These are phyloP conservation scores for Leccinum obscurum DNA, from an alignment of 768 basidiomycete species.

Conservation along the genomic window DNA sequence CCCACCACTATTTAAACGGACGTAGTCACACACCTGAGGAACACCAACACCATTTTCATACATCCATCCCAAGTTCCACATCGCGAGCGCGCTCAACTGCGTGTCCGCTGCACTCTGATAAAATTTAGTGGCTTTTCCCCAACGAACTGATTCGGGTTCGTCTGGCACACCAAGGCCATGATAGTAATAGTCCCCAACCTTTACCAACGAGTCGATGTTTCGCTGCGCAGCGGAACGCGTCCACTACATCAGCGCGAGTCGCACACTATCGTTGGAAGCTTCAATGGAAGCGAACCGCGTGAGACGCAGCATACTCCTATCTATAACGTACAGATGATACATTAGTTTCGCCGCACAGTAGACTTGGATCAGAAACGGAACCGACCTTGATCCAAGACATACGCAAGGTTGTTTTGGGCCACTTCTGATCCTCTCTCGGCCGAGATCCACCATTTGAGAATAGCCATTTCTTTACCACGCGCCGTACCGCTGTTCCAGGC, in stretches of 20 bases:
- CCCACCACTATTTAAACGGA: background rate
- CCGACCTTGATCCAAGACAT: slow-evolving; percentile 86
- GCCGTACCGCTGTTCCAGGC: slow-evolving; percentile 71
- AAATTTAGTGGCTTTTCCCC: slow-evolving; percentile 90
- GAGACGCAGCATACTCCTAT: slow-evolving; percentile 66
- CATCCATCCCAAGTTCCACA: slow-evolving; percentile 99
- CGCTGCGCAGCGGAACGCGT: slow-evolving; percentile 90
- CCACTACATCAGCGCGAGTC: slow-evolving; percentile 89
- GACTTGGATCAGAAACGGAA: slow-evolving; percentile 31
- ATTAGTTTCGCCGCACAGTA: slow-evolving; percentile 31
- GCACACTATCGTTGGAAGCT: slow-evolving; percentile 82
- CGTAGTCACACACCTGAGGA: slow-evolving; percentile 56
- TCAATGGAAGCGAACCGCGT: slow-evolving; percentile 67
- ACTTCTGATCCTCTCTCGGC: slow-evolving; percentile 90
- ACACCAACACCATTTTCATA: slow-evolving; percentile 96
- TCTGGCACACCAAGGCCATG: slow-evolving; percentile 80
- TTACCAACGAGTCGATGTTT: slow-evolving; percentile 95
- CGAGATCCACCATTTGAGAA: slow-evolving; percentile 94
- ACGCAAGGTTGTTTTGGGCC: slow-evolving; percentile 95
- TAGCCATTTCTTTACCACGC: slow-evolving; percentile 75
- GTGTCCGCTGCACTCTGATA: slow-evolving; percentile 95
- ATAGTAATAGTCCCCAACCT: slow-evolving; percentile 98
- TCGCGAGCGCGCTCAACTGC: slow-evolving; percentile 87
- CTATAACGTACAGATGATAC: slow-evolving; percentile 35
- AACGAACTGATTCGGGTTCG: slow-evolving; percentile 60